These are phyloP conservation scores for Crithidia bombi DNA, from an alignment of 208 protist genomes.

Conservation along the genomic window DNA sequence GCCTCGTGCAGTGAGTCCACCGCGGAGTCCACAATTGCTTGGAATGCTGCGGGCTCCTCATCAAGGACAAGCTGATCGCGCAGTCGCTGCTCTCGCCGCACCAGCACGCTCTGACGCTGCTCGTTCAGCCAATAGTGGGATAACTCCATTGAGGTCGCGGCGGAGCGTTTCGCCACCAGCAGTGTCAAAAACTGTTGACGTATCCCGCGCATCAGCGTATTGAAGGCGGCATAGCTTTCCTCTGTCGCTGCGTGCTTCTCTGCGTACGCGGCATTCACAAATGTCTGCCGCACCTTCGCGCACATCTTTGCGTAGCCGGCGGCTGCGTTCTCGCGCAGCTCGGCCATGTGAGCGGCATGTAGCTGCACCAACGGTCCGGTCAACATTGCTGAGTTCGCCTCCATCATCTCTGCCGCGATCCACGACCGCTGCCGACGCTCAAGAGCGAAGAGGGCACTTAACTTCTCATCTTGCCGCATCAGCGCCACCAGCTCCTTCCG, in stretches of 20 bases:
- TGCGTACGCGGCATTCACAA: constrained; percentile 1
- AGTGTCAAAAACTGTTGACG: constrained; percentile 14
- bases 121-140: constrained; percentile 16
- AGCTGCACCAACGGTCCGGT: constrained; percentile 18
- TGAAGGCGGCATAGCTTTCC: background rate
- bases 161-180: constrained; percentile 13
- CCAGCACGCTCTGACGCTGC: constrained; percentile 21
- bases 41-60: constrained; percentile 19
- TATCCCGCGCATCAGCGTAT: constrained; percentile 1
- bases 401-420: constrained; percentile 6
- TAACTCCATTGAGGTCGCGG: constrained; percentile 1
- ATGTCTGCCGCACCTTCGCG: constrained; percentile 4
- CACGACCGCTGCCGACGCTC: constrained; percentile 14
- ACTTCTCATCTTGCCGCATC: constrained; percentile 9
- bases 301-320: constrained; percentile 3
- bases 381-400: constrained; percentile 14
- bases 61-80: constrained; percentile 17
- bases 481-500: constrained; percentile 6
- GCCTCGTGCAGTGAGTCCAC: background rate
- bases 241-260: constrained; percentile 8
- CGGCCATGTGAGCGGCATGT: constrained; percentile 15
- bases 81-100: constrained; percentile 26
- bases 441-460: background rate
- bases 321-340: constrained; percentile 10
- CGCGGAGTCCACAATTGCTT: background rate